Evolutionary conservation across 2,329 filamentous ascomycete species (phyloP).

Genomic region (Aspergillus ochraceoroseus): DNA sequence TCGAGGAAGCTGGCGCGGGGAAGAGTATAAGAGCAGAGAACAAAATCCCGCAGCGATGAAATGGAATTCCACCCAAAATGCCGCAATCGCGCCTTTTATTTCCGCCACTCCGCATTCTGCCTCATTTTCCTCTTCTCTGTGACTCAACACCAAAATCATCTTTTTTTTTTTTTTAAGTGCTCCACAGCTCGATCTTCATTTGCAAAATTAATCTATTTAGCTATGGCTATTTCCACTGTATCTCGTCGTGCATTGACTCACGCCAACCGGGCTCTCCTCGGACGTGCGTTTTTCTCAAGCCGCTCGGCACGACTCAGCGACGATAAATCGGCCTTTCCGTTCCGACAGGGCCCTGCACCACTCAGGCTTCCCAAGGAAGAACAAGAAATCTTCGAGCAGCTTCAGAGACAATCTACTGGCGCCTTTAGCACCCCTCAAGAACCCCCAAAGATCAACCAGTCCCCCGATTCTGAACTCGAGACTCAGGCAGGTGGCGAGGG

Average conservation of each 20-base stretch:
- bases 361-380: conserved; percentile 82
- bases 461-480: conserved; percentile 39
- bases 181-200: too few relatives aligned
- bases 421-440: conserved; percentile 63
- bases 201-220: too few relatives aligned
- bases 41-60: conserved; percentile 4
- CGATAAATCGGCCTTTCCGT: conserved; percentile 31
- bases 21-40: conserved; percentile 1
- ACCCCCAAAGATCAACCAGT: conserved; percentile 48
- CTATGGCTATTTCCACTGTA: conserved; percentile 21
- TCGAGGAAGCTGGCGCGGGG: conserved; percentile 5
- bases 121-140: not conserved
- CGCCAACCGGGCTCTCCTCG: conserved; percentile 34
- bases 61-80: conserved; percentile 15
- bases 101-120: conserved; percentile 14
- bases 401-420: conserved; percentile 71
- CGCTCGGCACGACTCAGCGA: conserved; percentile 22
- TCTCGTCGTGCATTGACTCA: conserved; percentile 38
- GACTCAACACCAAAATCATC: not conserved
- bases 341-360: conserved; percentile 59
- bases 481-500: conserved; percentile 55
- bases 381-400: conserved; percentile 82
- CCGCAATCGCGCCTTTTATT: conserved; percentile 20
- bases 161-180: too few relatives aligned
- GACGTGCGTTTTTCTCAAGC: conserved; percentile 27